These are phyloP conservation scores for Simplicillium aogashimaense DNA, from an alignment of 2,329 filamentous ascomycete genomes.

Conservation along the genomic window DNA sequence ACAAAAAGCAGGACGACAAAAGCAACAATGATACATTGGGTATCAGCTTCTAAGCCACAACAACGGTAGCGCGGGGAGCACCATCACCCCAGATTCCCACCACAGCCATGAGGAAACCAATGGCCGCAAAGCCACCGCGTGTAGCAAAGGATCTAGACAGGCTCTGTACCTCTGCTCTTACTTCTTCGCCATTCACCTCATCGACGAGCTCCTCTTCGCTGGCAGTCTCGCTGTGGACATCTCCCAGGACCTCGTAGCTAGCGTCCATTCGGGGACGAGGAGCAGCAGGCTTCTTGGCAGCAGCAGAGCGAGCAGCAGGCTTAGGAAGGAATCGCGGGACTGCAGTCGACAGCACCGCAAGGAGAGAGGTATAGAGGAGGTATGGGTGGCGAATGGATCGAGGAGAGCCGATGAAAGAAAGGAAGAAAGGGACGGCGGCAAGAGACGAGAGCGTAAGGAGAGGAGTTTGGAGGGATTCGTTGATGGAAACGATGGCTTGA, in stretches of 20 bases:
- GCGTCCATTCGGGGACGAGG: constrained; percentile 48
- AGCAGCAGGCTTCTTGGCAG: constrained; percentile 16
- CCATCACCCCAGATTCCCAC: constrained; percentile 60
- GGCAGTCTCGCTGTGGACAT: constrained; percentile 37
- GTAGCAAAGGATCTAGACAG: constrained; percentile 44
- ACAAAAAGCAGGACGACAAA: no score
- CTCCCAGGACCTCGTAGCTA: constrained; percentile 60
- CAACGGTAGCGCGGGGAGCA: constrained; percentile 22
- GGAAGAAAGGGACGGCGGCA: constrained; percentile 60
- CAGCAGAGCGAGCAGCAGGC: constrained; percentile 11
- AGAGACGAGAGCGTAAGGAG: constrained; percentile 58
- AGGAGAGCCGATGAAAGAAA: constrained; percentile 71
- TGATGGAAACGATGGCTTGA: constrained; percentile 60
- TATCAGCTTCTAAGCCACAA: constrained; percentile 16
- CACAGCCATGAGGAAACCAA: constrained; percentile 52
- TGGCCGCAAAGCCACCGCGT: constrained; percentile 41
- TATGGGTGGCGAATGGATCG: constrained; percentile 74
- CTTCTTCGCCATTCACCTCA: constrained; percentile 52
- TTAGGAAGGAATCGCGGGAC: constrained; percentile 37
- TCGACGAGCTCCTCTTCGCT: constrained; percentile 39
- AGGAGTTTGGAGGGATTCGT: constrained; percentile 52
- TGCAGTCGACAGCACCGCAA: constrained; percentile 52
- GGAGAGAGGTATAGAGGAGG: constrained; percentile 72
- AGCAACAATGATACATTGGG: no score
- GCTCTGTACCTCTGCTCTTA: constrained; percentile 44